Base-by-base conservation (phyloP, 2,329 filamentous ascomycete genomes). In the Proliferodiscus dingleyae region DNA sequence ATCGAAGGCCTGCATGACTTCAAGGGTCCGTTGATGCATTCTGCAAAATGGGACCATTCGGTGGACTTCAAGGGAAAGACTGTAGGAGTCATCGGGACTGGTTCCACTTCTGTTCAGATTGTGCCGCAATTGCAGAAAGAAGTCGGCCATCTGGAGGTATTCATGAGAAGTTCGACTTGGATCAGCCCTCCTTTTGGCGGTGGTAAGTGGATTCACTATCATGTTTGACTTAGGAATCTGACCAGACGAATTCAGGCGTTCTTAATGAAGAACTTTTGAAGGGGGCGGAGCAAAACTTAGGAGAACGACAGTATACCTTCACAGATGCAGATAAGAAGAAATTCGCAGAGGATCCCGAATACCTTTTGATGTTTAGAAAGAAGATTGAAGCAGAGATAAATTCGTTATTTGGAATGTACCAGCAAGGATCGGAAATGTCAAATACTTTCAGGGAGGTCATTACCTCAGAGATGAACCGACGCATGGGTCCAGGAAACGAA, bases 41-140 rank as follows among this genome's bases (percentile, higher is more conserved):
- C 78, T 0, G 80, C 79, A 0, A 71, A 81, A 50, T 84, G 78
- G 80, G 66, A 78, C 78, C 49, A 42, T 7, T 67, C 64, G 28
- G 71, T 69, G 47, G 67, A 74, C 50, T 71, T 72, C 39, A 59
- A 51, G 19, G 64, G 66, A 43, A 75, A 75, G 58, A 63, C 60
- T 41, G 61, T 77, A 9, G 73, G 69, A 5, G 59, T 77, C 6
- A 70, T 77, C 41, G 73, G 74, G 13, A 73, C 71, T 48, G 74
- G 74, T 9, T 72, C 72, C 9, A 73, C 71, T 50, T 69, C 66
- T 2, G 74, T 76, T 49, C 74, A 77, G 49, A 74, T 77, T 43
- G 64, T 77, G 4, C 73, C 73, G 1, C 59, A 53, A 4, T 57
- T 77, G 28, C 72, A 51, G 21, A 39, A 10, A 28, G 26, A 7